Evolutionary conservation across 2,329 filamentous ascomycete genomes (phyloP).

Genomic region (Botryotinia narcissicola): DNA sequence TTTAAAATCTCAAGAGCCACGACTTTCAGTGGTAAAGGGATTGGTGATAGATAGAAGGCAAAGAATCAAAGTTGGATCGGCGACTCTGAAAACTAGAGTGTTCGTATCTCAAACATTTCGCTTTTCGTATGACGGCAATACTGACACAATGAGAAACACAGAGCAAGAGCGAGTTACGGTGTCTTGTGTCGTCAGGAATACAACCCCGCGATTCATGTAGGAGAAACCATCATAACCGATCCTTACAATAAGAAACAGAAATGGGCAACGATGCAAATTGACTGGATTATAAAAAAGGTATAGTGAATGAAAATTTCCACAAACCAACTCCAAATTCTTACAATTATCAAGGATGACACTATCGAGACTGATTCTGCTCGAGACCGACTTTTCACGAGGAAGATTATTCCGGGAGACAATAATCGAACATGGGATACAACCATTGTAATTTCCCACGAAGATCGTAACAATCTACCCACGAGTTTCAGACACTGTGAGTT

Average conservation of each 20-base stretch:
- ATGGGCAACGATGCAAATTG: slow-evolving; percentile 45
- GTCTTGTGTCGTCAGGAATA: slow-evolving; percentile 43
- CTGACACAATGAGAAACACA: background rate
- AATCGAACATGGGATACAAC: slow-evolving; percentile 42
- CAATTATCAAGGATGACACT: slow-evolving; percentile 40
- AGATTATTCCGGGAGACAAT: slow-evolving; percentile 39
- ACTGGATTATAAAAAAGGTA: slow-evolving; percentile 45
- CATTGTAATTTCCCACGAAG: slow-evolving; percentile 44
- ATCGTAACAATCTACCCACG: slow-evolving; percentile 40
- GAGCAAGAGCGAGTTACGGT: slow-evolving; percentile 46
- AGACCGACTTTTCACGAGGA: slow-evolving; percentile 37
- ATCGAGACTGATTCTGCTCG: slow-evolving; percentile 39
- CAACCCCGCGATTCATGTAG: slow-evolving; percentile 40
- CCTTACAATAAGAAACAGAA: slow-evolving; percentile 36
- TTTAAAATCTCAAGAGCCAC: slow-evolving; percentile 49
- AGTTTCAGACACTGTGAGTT: slow-evolving; percentile 42
- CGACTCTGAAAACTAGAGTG: slow-evolving; percentile 46
- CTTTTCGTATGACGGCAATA: background rate
- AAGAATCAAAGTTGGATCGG: slow-evolving; percentile 43
- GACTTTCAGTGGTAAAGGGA: slow-evolving; percentile 54
- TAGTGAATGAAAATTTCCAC: background rate
- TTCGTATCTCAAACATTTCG: background rate
- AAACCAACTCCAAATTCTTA: background rate
- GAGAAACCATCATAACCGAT: slow-evolving; percentile 41
- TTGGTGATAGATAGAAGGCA: slow-evolving; percentile 52